Percentiles rank a stretch among this genome's conserved stretches.
These are phyloP conservation scores for Stachybotrys chartarum DNA, from an alignment of 2,329 filamentous ascomycete genomes.

Conservation along the genomic window DNA sequence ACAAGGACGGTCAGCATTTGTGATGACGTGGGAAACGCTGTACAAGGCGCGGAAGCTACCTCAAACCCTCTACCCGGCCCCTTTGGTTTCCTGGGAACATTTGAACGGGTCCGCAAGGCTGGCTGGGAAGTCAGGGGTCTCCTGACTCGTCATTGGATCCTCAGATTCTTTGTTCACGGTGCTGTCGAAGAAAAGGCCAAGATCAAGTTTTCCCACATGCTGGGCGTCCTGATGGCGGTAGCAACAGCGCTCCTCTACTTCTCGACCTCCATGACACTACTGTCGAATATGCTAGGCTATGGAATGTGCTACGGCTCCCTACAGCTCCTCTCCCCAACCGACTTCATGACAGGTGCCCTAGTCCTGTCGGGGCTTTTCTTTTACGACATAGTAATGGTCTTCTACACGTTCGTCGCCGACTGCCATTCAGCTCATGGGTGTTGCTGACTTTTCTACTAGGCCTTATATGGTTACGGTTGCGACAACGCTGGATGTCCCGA, in stretches of 20 bases:
- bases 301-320: slow-evolving; percentile 80
- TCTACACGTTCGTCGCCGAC: slow-evolving; percentile 57
- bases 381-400: slow-evolving; percentile 92
- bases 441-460: slow-evolving; percentile 27
- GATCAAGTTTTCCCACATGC: slow-evolving; percentile 49
- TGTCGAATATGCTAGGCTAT: slow-evolving; percentile 83
- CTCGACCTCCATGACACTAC: slow-evolving; percentile 46
- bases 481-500: slow-evolving; percentile 81
- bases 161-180: slow-evolving; percentile 45
- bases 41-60: slow-evolving; percentile 13
- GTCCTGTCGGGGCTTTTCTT: slow-evolving; percentile 78
- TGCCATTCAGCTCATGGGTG: background rate
- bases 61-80: slow-evolving; percentile 21
- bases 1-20: slow-evolving; percentile 29
- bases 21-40: slow-evolving; percentile 23
- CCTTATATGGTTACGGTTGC: slow-evolving; percentile 85
- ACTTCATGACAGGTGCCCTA: slow-evolving; percentile 72
- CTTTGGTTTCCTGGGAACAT: slow-evolving; percentile 24
- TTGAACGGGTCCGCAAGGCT: slow-evolving; percentile 12
- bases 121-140: slow-evolving; percentile 45
- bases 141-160: slow-evolving; percentile 43
- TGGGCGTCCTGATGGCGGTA: slow-evolving; percentile 49
- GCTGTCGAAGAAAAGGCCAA: slow-evolving; percentile 37
- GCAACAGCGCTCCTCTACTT: slow-evolving; percentile 56
- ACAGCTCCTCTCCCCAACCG: slow-evolving; percentile 80